Conservation (phyloP, 768 basidiomycete genomes). For the Phaffia australis region DNA sequence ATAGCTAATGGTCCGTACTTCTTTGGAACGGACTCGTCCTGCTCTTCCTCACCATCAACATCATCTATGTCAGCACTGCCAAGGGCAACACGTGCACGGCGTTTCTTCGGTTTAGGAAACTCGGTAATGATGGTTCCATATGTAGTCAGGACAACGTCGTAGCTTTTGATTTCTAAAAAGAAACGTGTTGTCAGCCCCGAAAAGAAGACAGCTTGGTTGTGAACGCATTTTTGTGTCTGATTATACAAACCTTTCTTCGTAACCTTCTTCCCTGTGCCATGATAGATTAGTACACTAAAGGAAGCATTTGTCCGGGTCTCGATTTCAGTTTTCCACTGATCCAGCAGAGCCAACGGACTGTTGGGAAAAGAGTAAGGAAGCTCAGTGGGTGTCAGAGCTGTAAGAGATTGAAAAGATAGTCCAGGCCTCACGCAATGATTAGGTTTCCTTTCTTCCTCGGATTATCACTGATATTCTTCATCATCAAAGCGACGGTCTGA, state of each 20-base stretch:
- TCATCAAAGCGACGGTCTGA: constrained; percentile 50
- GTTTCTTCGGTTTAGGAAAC: constrained; percentile 37
- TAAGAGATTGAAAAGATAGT: not conserved
- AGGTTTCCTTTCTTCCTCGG: constrained; percentile 53
- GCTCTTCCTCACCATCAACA: constrained; percentile 3
- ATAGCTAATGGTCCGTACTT: constrained; percentile 53
- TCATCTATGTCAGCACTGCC: not conserved
- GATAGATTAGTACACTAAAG: constrained; percentile 48
- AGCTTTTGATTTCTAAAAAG: constrained; percentile 43
- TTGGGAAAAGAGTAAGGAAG: not conserved
- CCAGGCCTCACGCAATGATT: constrained; percentile 48
- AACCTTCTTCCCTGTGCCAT: constrained; percentile 49
- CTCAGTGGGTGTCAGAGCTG: not conserved
- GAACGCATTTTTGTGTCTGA: not conserved
- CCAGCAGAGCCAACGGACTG: constrained; percentile 46
- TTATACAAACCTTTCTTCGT: constrained; percentile 33
- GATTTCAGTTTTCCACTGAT: constrained; percentile 60
- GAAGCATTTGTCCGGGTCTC: constrained; percentile 47
- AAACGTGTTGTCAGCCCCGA: too few relatives aligned
- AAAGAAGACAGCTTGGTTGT: not conserved
- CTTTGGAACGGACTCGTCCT: not conserved
- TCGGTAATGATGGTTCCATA: constrained; percentile 48
- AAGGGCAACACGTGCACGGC: constrained; percentile 19
- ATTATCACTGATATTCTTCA: constrained; percentile 47
- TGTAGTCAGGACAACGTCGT: constrained; percentile 60